These are phyloP conservation scores for Thozetella sp. DNA, from an alignment of 495 filamentous ascomycete genomes.

Conservation along the genomic window DNA sequence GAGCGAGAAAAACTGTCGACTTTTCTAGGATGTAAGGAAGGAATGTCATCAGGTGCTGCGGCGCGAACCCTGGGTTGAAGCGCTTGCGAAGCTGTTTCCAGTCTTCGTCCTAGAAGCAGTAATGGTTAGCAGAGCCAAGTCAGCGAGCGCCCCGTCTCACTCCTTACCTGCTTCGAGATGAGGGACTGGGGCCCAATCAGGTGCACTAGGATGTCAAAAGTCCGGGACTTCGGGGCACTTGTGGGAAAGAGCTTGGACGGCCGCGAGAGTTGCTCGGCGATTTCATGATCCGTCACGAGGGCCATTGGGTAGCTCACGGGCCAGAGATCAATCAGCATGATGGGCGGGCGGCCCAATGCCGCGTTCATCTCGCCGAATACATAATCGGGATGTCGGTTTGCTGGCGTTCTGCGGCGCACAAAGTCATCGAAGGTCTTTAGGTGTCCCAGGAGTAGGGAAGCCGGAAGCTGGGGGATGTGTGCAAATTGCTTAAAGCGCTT, in stretches of 20 bases:
- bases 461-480: too few species aligned
- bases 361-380: constrained; percentile 13
- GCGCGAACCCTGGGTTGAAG: constrained; percentile 45
- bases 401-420: too few species aligned
- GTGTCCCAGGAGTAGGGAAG: too few species aligned
- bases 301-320: constrained; percentile 22
- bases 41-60: constrained; percentile 38
- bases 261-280: constrained; percentile 35
- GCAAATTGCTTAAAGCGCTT: too few species aligned
- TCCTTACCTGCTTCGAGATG: too few species aligned
- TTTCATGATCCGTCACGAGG: constrained; percentile 34
- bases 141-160: too few species aligned
- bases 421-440: too few species aligned
- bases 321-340: constrained; percentile 26
- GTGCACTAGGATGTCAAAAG: constrained; percentile 16
- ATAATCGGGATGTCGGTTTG: too few species aligned
- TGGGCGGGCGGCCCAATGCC: constrained; percentile 8
- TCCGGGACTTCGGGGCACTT: constrained; percentile 43
- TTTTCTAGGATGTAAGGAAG: constrained; percentile 42
- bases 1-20: constrained; percentile 25
- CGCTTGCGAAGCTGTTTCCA: constrained; percentile 41
- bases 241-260: constrained; percentile 36
- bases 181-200: constrained; percentile 40
- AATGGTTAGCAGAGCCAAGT: too few species aligned
- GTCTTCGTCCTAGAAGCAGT: constrained; percentile 22